These are phyloP conservation scores for Helminthosporium solani DNA, from an alignment of 2,329 filamentous ascomycete genomes.

Conservation along the genomic window DNA sequence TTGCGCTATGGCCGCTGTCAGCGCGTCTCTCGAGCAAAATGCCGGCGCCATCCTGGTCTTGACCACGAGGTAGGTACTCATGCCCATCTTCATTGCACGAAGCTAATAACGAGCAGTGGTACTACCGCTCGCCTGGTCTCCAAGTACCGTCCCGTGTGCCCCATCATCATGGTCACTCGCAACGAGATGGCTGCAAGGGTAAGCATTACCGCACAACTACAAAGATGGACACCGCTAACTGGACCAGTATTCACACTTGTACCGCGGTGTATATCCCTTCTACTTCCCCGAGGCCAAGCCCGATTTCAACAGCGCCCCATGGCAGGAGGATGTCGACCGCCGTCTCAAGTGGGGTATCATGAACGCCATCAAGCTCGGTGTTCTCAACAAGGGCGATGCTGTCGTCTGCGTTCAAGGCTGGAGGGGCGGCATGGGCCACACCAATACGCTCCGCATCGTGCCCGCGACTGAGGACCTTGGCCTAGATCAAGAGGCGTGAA, in stretches of 20 bases:
- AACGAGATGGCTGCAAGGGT: conserved; percentile 75
- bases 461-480: conserved; percentile 53
- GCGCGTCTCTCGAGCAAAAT: conserved; percentile 92
- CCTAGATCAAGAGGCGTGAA: conserved; percentile 49
- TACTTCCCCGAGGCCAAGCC: conserved; percentile 90
- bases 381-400: conserved; percentile 70
- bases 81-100: conserved; percentile 1
- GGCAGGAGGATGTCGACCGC: conserved; percentile 98
- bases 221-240: conserved; percentile 15
- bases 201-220: conserved; percentile 15
- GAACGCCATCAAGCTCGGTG: conserved; percentile 79
- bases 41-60: conserved; percentile 94
- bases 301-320: conserved; percentile 88
- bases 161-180: conserved; percentile 98
- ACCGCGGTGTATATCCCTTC: conserved; percentile 98
- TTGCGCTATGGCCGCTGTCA: conserved; percentile 94
- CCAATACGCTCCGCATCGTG: conserved; percentile 68
- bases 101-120: conserved; percentile 57
- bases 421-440: conserved; percentile 90
- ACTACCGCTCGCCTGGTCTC: conserved; percentile 92
- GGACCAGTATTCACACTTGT: conserved; percentile 77
- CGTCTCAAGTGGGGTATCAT: conserved; percentile 96
- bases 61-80: conserved; percentile 70
- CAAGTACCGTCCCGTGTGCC: conserved; percentile 98
- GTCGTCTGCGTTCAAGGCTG: conserved; percentile 86